Percentiles rank a stretch among this genome's conserved stretches.
phyloP scores from a whole-genome alignment of 805 yeast genomes.

The Cyberlindnera petersonii region DNA sequence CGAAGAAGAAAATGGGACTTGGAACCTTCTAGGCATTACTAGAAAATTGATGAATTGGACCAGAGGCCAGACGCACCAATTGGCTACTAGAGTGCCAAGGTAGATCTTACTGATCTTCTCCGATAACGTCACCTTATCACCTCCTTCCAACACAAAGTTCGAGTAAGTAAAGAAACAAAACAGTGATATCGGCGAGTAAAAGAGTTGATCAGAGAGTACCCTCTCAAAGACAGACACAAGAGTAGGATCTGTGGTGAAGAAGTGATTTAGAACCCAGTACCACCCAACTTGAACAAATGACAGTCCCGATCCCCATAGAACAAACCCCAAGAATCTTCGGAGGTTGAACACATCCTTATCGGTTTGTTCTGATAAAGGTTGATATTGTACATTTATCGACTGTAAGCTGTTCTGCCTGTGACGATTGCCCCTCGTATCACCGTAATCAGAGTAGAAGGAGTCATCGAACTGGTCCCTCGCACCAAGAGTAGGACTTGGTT shows the following conservation, averaged over 20 bases:
- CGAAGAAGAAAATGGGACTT: constrained; percentile 89
- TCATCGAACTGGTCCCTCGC: constrained; percentile 21
- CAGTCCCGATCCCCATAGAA: constrained; percentile 82
- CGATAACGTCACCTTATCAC: constrained; percentile 59
- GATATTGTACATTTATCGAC: constrained; percentile 24
- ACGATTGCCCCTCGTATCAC: constrained; percentile 27
- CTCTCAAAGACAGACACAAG: constrained; percentile 80
- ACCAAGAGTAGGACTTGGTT: constrained; percentile 3
- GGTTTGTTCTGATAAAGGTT: constrained; percentile 28
- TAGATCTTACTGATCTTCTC: constrained; percentile 64
- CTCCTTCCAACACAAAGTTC: constrained; percentile 73
- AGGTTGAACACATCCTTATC: constrained; percentile 48
- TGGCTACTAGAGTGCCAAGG: constrained; percentile 60
- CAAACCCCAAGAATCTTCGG: constrained; percentile 70
- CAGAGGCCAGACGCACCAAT: constrained; percentile 77
- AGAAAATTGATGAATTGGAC: constrained; percentile 75
- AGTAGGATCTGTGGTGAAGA: constrained; percentile 79
- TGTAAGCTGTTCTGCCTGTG: constrained; percentile 29
- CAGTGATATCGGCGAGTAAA: constrained; percentile 84
- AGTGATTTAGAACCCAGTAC: constrained; percentile 76
- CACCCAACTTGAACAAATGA: constrained; percentile 84
- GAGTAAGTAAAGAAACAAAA: constrained; percentile 81
- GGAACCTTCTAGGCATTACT: constrained; percentile 64
- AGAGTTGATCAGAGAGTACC: constrained; percentile 83
- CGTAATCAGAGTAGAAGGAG: constrained; percentile 29